phyloP scores from a whole-genome alignment of 208 protist species.

The Leishmania turanica region DNA sequence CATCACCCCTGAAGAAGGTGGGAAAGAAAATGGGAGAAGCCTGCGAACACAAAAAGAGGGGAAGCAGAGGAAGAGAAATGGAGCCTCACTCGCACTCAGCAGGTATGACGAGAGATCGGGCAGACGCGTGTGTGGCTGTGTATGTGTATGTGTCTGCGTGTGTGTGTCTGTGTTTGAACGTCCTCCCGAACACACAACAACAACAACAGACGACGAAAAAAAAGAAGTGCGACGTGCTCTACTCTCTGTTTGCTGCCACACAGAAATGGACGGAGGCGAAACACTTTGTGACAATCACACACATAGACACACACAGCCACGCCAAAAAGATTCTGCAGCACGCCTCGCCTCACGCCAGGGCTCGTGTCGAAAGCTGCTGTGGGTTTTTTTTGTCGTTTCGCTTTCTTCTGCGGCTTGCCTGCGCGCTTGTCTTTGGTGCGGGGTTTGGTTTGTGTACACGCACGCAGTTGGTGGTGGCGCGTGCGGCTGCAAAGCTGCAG shows the following conservation, averaged over 20 bases:
- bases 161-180: background rate
- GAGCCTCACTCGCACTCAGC: background rate
- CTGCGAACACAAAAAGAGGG: background rate
- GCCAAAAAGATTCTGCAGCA: background rate
- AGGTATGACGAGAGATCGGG: too few species aligned
- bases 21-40: background rate
- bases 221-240: background rate
- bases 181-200: background rate
- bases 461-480: background rate
- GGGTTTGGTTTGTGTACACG: background rate
- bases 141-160: background rate
- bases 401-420: background rate
- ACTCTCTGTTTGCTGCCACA: background rate
- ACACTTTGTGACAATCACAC: background rate
- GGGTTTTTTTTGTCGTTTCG: background rate
- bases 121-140: background rate
- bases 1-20: background rate
- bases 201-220: too few species aligned
- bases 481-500: background rate
- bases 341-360: background rate
- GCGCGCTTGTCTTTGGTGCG: background rate
- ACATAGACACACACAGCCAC: too few species aligned
- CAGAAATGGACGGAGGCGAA: too few species aligned
- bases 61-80: too few species aligned
- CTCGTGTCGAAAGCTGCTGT: background rate